Conservation (phyloP, 257 asterid genomes). For the Salvia rosmarinus region DNA sequence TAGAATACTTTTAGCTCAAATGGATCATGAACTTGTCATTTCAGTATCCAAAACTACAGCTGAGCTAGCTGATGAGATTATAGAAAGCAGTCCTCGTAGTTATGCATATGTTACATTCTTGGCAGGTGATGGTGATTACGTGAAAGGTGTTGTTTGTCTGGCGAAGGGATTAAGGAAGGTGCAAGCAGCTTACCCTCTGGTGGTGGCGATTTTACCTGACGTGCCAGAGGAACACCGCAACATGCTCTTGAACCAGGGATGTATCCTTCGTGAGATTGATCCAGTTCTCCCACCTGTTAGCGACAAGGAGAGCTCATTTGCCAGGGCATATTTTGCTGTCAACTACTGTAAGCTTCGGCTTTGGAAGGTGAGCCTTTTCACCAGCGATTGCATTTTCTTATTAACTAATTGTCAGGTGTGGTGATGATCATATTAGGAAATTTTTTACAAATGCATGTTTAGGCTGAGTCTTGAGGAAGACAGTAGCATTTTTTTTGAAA, state of each 20-base stretch:
- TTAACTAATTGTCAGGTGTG: not conserved
- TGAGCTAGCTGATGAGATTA: not conserved
- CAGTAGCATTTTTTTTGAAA: not conserved
- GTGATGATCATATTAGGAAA: not conserved
- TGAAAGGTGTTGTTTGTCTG: conserved; percentile 48
- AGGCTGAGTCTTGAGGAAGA: not conserved
- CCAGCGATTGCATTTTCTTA: not conserved
- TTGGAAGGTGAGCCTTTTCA: conserved; percentile 37
- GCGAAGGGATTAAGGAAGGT: conserved; percentile 51
- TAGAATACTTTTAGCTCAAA: conserved; percentile 18
- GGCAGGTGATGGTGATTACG: conserved; percentile 48
- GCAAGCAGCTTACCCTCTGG: conserved; percentile 39
- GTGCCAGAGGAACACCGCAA: conserved; percentile 47
- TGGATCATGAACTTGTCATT: conserved; percentile 30
- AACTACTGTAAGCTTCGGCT: conserved; percentile 45
- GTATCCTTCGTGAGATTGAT: conserved; percentile 40
- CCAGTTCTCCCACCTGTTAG: conserved; percentile 36
- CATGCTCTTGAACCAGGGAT: conserved; percentile 42
- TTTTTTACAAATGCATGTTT: conserved; percentile 7
- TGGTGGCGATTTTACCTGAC: conserved; percentile 45
- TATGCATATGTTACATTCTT: conserved; percentile 49
- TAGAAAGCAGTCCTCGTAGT: not conserved
- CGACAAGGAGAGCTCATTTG: conserved; percentile 24
- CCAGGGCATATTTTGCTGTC: conserved; percentile 36
- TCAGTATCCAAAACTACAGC: not conserved